Conservation (phyloP, 2,329 filamentous ascomycete genomes). For the Mariannaea elegans region DNA sequence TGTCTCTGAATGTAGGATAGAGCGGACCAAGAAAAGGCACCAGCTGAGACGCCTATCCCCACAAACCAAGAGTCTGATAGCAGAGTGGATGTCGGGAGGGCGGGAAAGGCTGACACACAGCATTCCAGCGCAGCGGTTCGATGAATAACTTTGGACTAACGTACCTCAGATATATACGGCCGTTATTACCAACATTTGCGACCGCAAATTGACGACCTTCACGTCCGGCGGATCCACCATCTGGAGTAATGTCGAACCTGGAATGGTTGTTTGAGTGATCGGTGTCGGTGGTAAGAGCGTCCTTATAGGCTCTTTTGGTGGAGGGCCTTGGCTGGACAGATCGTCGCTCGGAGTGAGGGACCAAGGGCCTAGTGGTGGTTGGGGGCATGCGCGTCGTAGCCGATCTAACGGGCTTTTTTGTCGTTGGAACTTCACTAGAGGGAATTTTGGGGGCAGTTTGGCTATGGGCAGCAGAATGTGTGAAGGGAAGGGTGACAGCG, state of each 20-base stretch:
- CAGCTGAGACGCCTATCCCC: conserved; percentile 24
- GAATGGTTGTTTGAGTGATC: conserved; percentile 43
- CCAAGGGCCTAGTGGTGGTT: conserved; percentile 48
- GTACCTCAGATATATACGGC: conserved; percentile 83
- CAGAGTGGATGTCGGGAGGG: conserved; percentile 23
- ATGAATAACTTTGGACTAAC: conserved; percentile 36
- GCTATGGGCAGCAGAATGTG: conserved; percentile 4
- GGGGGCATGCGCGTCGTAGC: conserved; percentile 32
- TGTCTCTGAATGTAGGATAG: conserved; percentile 21
- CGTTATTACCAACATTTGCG: conserved; percentile 84
- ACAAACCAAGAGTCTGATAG: conserved; percentile 25
- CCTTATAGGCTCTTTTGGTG: conserved; percentile 55
- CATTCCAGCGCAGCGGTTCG: conserved; percentile 19
- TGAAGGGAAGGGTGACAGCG: conserved; percentile 1
- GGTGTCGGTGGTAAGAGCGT: conserved; percentile 51
- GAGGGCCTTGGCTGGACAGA: conserved; percentile 52
- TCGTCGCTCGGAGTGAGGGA: conserved; percentile 58
- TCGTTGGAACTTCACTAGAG: conserved; percentile 22
- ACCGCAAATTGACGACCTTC: conserved; percentile 80
- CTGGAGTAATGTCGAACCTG: conserved; percentile 65
- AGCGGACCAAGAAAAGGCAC: conserved; percentile 23
- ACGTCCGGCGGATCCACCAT: conserved; percentile 68
- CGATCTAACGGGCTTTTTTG: conserved; percentile 33
- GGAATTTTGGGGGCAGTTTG: conserved; percentile 20
- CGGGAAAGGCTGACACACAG: conserved; percentile 23